Evolutionary conservation across 768 basidiomycete species (phyloP).

Genomic region (Hypholoma sublateritium): DNA sequence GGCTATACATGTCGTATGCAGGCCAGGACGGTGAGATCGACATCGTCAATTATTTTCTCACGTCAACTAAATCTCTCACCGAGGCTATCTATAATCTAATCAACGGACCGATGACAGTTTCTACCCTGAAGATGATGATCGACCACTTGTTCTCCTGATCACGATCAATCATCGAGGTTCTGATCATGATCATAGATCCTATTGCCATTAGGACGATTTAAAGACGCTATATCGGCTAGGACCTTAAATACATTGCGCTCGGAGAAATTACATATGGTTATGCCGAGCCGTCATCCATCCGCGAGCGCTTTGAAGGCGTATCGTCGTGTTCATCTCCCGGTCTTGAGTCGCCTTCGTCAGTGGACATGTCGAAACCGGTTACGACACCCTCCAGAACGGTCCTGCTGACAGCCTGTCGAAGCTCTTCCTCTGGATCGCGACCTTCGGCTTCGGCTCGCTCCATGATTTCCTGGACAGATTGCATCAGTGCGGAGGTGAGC

Average conservation of each 20-base stretch:
- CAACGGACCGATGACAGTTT: conserved; percentile 16
- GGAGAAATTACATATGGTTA: conserved; percentile 10
- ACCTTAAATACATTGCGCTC: conserved; percentile 6
- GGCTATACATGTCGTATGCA: neutral
- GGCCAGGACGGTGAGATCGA: neutral
- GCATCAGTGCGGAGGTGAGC: conserved; percentile 67
- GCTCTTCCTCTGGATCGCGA: conserved; percentile 64
- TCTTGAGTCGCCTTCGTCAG: conserved; percentile 17
- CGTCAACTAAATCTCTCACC: neutral
- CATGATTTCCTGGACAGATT: conserved; percentile 67
- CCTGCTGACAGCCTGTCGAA: conserved; percentile 59
- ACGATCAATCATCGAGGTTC: conserved; percentile 28
- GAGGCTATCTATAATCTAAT: conserved; percentile 3
- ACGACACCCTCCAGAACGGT: conserved; percentile 68
- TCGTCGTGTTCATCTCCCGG: conserved; percentile 20
- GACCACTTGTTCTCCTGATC: conserved; percentile 22
- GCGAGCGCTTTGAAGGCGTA: conserved; percentile 34
- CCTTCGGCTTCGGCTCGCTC: conserved; percentile 52
- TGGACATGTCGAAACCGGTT: conserved; percentile 54
- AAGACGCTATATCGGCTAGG: conserved; percentile 4
- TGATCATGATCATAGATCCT: conserved; percentile 36
- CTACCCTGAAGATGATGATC: conserved; percentile 18
- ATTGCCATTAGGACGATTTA: conserved; percentile 14
- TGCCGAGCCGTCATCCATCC: conserved; percentile 23
- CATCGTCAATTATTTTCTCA: neutral